These are phyloP conservation scores for Hypericum androsaemum DNA, from an alignment of 345 rosid species.

Conservation along the genomic window DNA sequence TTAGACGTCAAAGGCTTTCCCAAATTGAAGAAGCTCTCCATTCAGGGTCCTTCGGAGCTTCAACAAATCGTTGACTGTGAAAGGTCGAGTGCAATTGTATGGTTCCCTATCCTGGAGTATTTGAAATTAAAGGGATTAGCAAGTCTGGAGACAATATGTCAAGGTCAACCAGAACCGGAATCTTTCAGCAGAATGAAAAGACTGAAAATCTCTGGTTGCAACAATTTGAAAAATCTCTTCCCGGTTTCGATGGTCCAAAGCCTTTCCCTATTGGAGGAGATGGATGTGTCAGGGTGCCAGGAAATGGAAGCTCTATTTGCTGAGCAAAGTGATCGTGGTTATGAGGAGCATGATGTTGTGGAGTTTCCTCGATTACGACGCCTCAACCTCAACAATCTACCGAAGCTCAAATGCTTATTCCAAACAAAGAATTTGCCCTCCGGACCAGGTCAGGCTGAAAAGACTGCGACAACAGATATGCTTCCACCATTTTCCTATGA, in stretches of 20 bases:
- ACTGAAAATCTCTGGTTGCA: conserved; percentile 5
- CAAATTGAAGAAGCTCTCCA: no score
- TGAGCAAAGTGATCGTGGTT: not conserved
- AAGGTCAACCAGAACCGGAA: not conserved
- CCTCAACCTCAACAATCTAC: not conserved
- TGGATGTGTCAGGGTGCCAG: conserved; percentile 10
- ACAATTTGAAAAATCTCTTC: conserved; percentile 8
- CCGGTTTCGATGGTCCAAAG: conserved; percentile 4
- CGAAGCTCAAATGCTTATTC: not conserved
- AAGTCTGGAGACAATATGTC: no score
- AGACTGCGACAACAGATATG: no score
- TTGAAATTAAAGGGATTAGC: no score
- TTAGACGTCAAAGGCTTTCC: no score
- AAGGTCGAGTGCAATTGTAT: no score
- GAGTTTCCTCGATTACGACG: not conserved
- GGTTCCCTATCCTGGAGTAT: no score
- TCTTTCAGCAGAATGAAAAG: conserved; percentile 14
- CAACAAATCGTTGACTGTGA: no score
- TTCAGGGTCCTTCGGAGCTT: no score
- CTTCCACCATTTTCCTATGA: no score
- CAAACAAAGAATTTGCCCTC: no score
- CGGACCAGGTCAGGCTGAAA: no score
- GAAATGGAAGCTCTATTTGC: conserved; percentile 11
- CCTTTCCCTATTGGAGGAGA: conserved; percentile 13
- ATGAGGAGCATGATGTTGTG: not conserved